Evolutionary conservation across 2,329 filamentous ascomycete species (phyloP), one percentile per base, ranked within the genome.

Genomic region (Penicillium digitatum): DNA sequence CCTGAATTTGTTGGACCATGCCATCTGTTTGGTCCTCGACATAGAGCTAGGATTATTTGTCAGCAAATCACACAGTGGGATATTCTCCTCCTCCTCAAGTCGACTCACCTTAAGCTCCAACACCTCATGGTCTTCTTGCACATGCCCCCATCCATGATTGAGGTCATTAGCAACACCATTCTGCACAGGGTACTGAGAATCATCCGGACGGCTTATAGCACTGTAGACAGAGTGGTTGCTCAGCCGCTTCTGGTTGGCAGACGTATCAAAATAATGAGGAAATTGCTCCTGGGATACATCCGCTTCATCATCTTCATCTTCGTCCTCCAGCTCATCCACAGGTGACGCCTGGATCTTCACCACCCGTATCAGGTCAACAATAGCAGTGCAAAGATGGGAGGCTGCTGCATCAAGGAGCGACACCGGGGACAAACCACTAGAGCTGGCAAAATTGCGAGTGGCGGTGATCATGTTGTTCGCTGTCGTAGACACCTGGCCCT

Each of bases 391-490:
- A 34, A 97, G 80, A 74, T 99, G 91, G 24, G 90, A 94, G 8
- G 93, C 91, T 2, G 94, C 93, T 3, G 93, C 94, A 72, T 99
- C 94, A 22, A 99, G 79, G 3, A 99, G 77, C 6, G 90, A 95
- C n/a, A 99, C 87, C 0, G 94, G 94, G 1, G 90, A 93, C 31
- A 99, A 82, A 29, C 94, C 94, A 20, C 84, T 86, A 0, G 90
- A 87, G 11, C 84, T 82, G 32, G 89, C 87, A 72, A 94, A 96
- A 69, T 96, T 96, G 77, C 95, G 96, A 32, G 90, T 88, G 1
- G 93, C 90, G 2, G 93, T 97, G 66, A 97, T 96, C 55, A 99
- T 80, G 68, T 93, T 94, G 78, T 97, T 97, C 46, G 94, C 92
- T 1, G 93, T 95, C 2, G 88, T 87, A n/a, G 91, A 95, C 3